Conservation (phyloP, 805 yeast species). For the Candida gorgasii region DNA sequence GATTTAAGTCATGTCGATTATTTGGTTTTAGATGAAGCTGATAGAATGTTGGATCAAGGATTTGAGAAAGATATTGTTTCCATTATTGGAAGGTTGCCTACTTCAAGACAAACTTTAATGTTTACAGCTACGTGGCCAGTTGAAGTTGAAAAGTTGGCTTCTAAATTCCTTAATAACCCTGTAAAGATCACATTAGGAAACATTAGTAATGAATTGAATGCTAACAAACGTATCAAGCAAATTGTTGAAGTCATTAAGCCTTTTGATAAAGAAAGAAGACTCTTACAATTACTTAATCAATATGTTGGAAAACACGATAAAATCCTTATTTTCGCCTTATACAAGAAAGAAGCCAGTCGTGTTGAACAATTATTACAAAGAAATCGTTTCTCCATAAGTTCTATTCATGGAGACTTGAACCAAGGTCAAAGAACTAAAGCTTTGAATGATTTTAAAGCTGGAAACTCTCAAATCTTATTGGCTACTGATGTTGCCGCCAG, state of each 20-base stretch:
- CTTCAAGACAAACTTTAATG: constrained; percentile 86
- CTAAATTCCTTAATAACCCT: constrained; percentile 79
- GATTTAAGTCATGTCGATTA: constrained; percentile 67
- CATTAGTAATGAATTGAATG: constrained; percentile 81
- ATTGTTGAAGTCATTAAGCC: constrained; percentile 86
- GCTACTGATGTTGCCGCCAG: constrained; percentile 99
- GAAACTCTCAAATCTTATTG: constrained; percentile 70
- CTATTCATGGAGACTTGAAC: constrained; percentile 93
- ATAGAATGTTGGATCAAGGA: constrained; percentile 97
- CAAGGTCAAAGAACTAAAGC: constrained; percentile 93
- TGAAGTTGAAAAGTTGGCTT: constrained; percentile 91
- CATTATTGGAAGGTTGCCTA: constrained; percentile 62
- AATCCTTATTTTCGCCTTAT: constrained; percentile 87
- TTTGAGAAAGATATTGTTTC: constrained; percentile 93
- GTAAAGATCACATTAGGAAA: constrained; percentile 91
- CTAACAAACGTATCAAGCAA: constrained; percentile 92
- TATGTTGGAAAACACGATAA: constrained; percentile 75
- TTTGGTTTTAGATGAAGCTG: constrained; percentile 95
- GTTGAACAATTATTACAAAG: constrained; percentile 73
- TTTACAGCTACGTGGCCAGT: constrained; percentile 99
- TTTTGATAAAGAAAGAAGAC: constrained; percentile 71
- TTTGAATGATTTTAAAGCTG: constrained; percentile 78
- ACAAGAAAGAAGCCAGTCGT: constrained; percentile 94
- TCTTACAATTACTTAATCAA: constrained; percentile 69
- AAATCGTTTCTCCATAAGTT: constrained; percentile 81